A percentile compares a stretch with the other conserved stretches of the same genome.
phyloP scores from a whole-genome alignment of 176 grass and related monocot genomes.

The Oryza meridionalis region DNA sequence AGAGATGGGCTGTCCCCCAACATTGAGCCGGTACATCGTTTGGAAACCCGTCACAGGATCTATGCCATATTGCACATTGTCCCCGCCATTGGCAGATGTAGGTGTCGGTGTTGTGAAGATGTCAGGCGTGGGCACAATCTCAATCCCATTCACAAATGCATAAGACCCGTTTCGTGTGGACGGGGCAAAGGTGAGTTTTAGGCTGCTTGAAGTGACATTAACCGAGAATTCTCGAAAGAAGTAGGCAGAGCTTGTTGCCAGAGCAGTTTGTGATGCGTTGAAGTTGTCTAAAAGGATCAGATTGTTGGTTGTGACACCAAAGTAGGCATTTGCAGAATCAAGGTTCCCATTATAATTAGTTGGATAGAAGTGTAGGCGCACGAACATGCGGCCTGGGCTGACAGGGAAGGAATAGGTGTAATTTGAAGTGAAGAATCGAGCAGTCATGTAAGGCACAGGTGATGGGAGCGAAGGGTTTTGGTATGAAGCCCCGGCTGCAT shows the following conservation, averaged over 20 bases:
- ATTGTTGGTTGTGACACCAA: conserved; percentile 37
- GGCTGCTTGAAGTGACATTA: conserved; percentile 43
- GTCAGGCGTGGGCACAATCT: conserved; percentile 61
- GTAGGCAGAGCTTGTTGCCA: not conserved
- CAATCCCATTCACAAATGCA: conserved; percentile 81
- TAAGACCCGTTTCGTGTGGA: conserved; percentile 40
- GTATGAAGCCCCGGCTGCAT: not conserved
- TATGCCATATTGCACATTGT: too few relatives aligned
- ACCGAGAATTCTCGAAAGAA: conserved; percentile 60
- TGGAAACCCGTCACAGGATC: conserved; percentile 15
- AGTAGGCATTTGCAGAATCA: conserved; percentile 37
- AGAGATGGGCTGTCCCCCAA: conserved; percentile 49
- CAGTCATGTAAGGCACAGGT: conserved; percentile 28
- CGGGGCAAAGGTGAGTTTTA: conserved; percentile 62
- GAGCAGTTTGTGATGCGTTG: conserved; percentile 48
- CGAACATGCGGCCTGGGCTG: conserved; percentile 49
- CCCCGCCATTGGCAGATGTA: conserved; percentile 7
- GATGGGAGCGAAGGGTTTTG: conserved; percentile 41
- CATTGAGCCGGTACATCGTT: conserved; percentile 82
- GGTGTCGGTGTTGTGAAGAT: conserved; percentile 41
- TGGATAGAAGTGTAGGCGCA: conserved; percentile 85
- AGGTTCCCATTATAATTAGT: conserved; percentile 27
- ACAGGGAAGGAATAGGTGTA: conserved; percentile 77
- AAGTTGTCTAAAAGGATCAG: conserved; percentile 59
- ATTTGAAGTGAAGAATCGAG: conserved; percentile 55